Evolutionary conservation across 805 yeast species (phyloP), one percentile per base, ranked within the genome.

Genomic region (Ascoidea tarda): DNA sequence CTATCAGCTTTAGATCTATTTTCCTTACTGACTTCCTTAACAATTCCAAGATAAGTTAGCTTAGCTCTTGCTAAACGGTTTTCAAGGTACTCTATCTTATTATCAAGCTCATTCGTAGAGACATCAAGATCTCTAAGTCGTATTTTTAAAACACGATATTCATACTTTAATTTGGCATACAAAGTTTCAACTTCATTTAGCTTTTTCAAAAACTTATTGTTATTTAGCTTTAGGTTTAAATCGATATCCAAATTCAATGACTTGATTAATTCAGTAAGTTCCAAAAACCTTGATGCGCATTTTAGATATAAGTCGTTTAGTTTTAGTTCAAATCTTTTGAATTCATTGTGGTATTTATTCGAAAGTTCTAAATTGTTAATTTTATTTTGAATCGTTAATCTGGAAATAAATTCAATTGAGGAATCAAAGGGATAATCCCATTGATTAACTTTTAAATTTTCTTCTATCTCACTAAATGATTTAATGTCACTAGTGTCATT

Each of bases 81-180:
- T 38, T 38, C 44, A 38, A 38, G 14, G 44, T 38, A 38, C 33
- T 28, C 51, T 28, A 56, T 33, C 46, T 56, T 56, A 21, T 31
- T 48, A 42, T 42, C 48, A 5, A 56, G 16, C 16, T 56, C 58
- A 12, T 51, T 51, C 10, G 50, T n/a, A 48, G 81, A 73, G 32
- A 80, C 81, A 58, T 82, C 86, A 6, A 84, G 82, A 59, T 85
- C 93, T 48, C 77, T 73, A 49, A 85, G 74, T 58, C 84, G 80
- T 28, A 76, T 74, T 38, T 74, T 74, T 33, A 85, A 63, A 47
- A 81, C 67, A 21, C 84, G 66, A 48, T 81, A 68, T 60, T 85
- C 91, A 62, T 85, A 85, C 58, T 79, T 77, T 50, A 85, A 63
- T 55, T 82, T 70, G 2, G 86, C 81, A 42, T 78, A 75, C 50